Conservation (phyloP, 2,329 filamentous ascomycete genomes). For the Phialophora verrucosa region DNA sequence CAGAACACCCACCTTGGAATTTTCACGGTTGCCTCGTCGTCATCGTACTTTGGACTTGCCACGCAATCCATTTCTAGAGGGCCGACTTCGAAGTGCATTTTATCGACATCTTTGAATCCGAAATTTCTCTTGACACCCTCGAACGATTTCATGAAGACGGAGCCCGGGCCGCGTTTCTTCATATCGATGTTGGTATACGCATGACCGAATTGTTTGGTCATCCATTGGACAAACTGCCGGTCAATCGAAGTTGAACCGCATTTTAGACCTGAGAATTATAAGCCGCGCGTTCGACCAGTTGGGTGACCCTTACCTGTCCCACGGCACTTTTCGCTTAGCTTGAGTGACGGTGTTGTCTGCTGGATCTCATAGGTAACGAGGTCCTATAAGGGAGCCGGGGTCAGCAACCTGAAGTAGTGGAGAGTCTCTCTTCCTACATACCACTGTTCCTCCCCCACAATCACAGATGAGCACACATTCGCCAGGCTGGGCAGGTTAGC, state of each 20-base stretch:
- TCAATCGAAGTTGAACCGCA: slow-evolving; percentile 2
- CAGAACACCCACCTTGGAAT: not conserved
- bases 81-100: not conserved
- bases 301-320: not conserved
- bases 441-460: not conserved
- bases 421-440: not conserved
- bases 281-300: not conserved
- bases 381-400: not conserved
- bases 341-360: not conserved
- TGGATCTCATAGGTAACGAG: not conserved
- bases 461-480: not conserved
- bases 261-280: not conserved
- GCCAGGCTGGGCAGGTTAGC: not conserved
- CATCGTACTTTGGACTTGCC: not conserved
- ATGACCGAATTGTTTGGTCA: not conserved
- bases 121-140: not conserved
- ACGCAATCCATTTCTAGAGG: not conserved
- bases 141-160: not conserved
- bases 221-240: slow-evolving; percentile 1
- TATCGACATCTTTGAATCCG: not conserved
- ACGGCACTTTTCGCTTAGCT: not conserved
- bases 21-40: not conserved
- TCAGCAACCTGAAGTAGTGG: not conserved
- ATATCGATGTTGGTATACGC: not conserved
- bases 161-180: not conserved